phyloP scores from a whole-genome alignment of 768 basidiomycete genomes.

The Suillus spraguei region DNA sequence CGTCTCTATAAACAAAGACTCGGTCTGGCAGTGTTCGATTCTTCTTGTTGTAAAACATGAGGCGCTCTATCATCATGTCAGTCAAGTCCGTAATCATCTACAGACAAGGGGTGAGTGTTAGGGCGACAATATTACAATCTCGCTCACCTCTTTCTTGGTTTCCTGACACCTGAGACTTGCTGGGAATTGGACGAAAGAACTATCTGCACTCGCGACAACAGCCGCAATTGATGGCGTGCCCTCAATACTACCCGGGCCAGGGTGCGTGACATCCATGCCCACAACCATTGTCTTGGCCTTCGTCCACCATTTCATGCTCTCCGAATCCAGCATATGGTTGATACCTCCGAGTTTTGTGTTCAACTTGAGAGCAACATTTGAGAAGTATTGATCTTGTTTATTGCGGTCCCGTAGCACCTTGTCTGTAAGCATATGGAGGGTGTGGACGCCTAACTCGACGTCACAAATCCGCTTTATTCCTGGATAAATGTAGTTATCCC shows the following conservation, averaged over 20 bases:
- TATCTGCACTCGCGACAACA: conserved; percentile 77
- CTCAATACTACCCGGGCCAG: conserved; percentile 61
- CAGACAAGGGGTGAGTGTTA: neutral
- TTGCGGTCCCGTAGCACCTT: conserved; percentile 59
- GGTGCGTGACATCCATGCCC: conserved; percentile 85
- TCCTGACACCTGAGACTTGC: conserved; percentile 71
- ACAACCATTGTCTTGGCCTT: conserved; percentile 79
- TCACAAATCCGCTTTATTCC: conserved; percentile 81
- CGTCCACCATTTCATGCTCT: conserved; percentile 63
- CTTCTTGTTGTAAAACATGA: conserved; percentile 56
- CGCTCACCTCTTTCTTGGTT: conserved; percentile 29
- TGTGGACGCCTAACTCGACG: conserved; percentile 71
- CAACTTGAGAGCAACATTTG: conserved; percentile 82
- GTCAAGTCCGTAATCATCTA: conserved; percentile 77
- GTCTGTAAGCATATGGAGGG: conserved; percentile 66
- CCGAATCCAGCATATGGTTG: conserved; percentile 71
- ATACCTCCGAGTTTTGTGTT: conserved; percentile 84
- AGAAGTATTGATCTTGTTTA: conserved; percentile 79
- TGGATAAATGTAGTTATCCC: conserved; percentile 79
- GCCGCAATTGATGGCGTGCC: conserved; percentile 86
- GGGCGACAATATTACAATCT: neutral
- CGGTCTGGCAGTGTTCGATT: conserved; percentile 64
- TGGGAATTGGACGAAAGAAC: conserved; percentile 74
- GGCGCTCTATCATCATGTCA: conserved; percentile 72
- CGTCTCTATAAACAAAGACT: conserved; percentile 77